Evolutionary conservation across 2,329 filamentous ascomycete species (phyloP).

Genomic region (Colletotrichum cereale): DNA sequence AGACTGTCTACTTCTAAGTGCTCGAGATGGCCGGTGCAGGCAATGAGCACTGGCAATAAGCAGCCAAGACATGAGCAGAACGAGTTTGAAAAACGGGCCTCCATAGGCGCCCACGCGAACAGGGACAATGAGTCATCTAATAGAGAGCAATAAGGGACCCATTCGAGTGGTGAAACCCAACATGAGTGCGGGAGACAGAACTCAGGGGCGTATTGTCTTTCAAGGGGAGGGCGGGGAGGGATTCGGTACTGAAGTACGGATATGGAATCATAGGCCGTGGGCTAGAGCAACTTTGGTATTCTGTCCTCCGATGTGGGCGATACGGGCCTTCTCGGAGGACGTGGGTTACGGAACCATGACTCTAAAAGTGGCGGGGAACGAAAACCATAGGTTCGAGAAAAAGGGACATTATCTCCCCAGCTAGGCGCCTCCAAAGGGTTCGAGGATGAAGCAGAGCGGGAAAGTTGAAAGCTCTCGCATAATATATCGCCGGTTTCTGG

Average conservation of each 20-base stretch:
- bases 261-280: neutral
- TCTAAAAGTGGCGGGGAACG: neutral
- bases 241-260: too few relatives aligned
- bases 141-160: slow-evolving; percentile 40
- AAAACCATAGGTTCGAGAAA: neutral
- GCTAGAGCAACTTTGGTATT: neutral
- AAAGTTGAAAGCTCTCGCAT: too few relatives aligned
- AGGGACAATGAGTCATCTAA: slow-evolving; percentile 43
- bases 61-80: slow-evolving; percentile 46
- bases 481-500: neutral
- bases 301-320: neutral
- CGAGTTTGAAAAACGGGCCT: slow-evolving; percentile 51
- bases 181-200: slow-evolving; percentile 36
- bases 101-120: slow-evolving; percentile 51
- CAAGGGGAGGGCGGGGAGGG: neutral
- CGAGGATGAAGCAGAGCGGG: neutral
- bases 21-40: neutral
- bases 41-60: neutral
- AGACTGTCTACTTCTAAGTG: slow-evolving; percentile 42
- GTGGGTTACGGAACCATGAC: neutral
- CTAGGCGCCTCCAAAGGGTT: neutral
- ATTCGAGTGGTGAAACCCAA: slow-evolving; percentile 22
- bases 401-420: neutral
- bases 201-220: slow-evolving; percentile 10
- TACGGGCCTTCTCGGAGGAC: neutral